A percentile compares a stretch with the other conserved stretches of the same genome.
Evolutionary conservation across 2,329 filamentous ascomycete species (phyloP).

Genomic region (Pyrenochaeta sp.): DNA sequence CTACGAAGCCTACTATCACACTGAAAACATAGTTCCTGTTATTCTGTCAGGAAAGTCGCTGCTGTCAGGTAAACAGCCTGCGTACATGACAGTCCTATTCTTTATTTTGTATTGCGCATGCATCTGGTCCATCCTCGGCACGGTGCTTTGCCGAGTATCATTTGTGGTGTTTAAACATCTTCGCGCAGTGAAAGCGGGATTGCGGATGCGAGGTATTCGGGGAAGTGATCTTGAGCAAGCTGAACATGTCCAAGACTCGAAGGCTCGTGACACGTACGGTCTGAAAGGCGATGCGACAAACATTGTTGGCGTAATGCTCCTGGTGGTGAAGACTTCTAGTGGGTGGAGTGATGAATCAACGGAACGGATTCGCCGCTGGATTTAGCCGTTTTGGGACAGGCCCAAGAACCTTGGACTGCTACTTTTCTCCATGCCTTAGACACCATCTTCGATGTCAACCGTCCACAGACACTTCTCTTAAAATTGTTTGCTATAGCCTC

Average conservation of each 20-base stretch:
- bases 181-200: conserved; percentile 27
- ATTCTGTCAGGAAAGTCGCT: conserved; percentile 6
- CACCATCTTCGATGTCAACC: conserved; percentile 7
- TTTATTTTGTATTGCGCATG: conserved; percentile 70
- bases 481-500: not conserved
- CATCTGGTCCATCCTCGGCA: conserved; percentile 70
- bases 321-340: conserved; percentile 3
- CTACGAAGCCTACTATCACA: conserved; percentile 80
- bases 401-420: conserved; percentile 14
- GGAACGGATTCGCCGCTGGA: conserved; percentile 36
- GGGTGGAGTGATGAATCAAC: conserved; percentile 34
- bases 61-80: not conserved
- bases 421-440: not conserved
- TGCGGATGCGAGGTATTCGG: conserved; percentile 24
- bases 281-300: conserved; percentile 33
- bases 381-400: conserved; percentile 36
- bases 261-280: conserved; percentile 21
- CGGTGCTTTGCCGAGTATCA: conserved; percentile 41
- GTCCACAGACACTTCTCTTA: not conserved
- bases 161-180: conserved; percentile 46
- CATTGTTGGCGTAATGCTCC: conserved; percentile 29
- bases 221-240: conserved; percentile 44
- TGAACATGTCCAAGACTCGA: conserved; percentile 48
- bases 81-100: conserved; percentile 73
- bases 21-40: conserved; percentile 76